Conservation (phyloP, 306 rosid genomes). For the Urtica urens region DNA sequence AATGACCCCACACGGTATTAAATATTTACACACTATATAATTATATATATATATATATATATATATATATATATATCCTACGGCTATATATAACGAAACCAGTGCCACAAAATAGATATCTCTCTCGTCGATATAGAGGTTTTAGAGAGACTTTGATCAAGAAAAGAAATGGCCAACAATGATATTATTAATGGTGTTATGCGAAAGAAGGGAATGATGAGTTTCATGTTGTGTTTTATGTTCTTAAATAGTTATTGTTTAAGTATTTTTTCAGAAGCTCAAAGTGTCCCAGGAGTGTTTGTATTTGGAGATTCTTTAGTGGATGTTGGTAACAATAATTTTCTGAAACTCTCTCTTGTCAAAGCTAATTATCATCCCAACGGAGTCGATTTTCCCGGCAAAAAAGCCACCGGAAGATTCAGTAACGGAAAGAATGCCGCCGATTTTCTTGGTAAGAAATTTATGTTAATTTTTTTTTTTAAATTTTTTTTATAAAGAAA, state of each 20-base stretch:
- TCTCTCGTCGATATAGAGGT: not conserved
- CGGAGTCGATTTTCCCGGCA: conserved; percentile 32
- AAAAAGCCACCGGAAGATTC: conserved; percentile 33
- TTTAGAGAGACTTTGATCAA: not conserved
- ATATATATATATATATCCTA: not conserved
- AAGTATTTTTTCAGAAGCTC: conserved; percentile 26
- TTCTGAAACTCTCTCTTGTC: conserved; percentile 34
- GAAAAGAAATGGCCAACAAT: not conserved
- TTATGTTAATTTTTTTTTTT: too few relatives aligned
- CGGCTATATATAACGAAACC: conserved; percentile 15
- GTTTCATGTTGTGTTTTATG: conserved; percentile 2
- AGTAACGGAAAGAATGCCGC: conserved; percentile 36
- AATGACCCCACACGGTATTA: conserved; percentile 8
- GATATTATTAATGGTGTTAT: not conserved
- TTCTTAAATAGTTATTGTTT: not conserved
- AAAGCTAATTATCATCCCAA: conserved; percentile 34
- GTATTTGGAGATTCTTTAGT: conserved; percentile 75
- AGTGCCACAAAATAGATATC: not conserved
- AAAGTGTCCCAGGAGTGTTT: conserved; percentile 48
- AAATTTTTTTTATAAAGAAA: too few relatives aligned
- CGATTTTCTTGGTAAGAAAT: conserved; percentile 34
- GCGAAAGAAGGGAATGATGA: not conserved
- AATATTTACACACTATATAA: not conserved
- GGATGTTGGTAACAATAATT: conserved; percentile 78
- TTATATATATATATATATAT: not conserved